A percentile compares a stretch with the other conserved stretches of the same genome.
phyloP scores from a whole-genome alignment of 2,329 filamentous ascomycete species.

The Monascus ruber region DNA sequence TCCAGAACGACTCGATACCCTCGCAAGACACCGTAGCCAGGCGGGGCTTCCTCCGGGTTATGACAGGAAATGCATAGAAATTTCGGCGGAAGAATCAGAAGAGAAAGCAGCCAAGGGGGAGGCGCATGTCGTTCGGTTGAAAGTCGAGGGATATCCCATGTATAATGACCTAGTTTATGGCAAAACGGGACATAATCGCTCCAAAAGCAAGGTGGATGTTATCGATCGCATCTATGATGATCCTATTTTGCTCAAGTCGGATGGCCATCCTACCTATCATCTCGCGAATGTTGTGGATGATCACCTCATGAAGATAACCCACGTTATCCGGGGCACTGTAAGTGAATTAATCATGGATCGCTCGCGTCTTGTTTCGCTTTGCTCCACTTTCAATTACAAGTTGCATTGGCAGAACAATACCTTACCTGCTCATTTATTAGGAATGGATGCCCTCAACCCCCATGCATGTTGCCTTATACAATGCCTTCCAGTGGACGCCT shows the following conservation, averaged over 20 bases:
- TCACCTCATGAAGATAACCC: conserved; percentile 87
- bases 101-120: conserved; percentile 59
- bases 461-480: conserved; percentile 61
- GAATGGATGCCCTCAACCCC: conserved; percentile 97
- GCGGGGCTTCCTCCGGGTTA: conserved; percentile 50
- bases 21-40: conserved; percentile 53
- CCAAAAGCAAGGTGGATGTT: conserved; percentile 33
- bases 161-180: conserved; percentile 77
- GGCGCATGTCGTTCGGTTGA: conserved; percentile 65
- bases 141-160: conserved; percentile 50
- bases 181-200: conserved; percentile 40
- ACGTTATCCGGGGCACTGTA: conserved; percentile 81
- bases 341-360: conserved; percentile 13
- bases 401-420: neutral
- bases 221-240: conserved; percentile 55
- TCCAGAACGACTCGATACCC: conserved; percentile 54
- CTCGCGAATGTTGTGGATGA: conserved; percentile 96
- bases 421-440: conserved; percentile 23
- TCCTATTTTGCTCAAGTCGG: conserved; percentile 80
- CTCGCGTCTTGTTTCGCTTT: too few species aligned
- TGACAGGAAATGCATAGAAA: conserved; percentile 60
- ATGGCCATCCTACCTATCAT: conserved; percentile 91
- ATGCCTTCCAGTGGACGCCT: conserved; percentile 62
- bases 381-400: too few species aligned
- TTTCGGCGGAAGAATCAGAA: conserved; percentile 57